Percentiles rank a stretch among this genome's conserved stretches.
Evolutionary conservation across 1,284 basidiomycete species (phyloP).

Genomic region (Tylopilus orsonianus): DNA sequence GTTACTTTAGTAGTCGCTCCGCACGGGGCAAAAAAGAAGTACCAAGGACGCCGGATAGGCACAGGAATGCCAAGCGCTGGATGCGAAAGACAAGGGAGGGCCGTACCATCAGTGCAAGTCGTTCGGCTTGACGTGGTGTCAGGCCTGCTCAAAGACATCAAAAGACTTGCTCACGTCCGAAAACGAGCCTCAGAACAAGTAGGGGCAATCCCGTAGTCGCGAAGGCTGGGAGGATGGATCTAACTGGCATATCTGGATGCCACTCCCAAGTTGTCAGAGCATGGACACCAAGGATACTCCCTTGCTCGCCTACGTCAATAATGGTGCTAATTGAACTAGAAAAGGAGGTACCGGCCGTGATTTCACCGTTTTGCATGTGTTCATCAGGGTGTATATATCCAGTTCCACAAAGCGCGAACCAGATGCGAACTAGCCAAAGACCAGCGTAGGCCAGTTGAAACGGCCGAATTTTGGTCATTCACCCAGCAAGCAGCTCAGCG

Average conservation of each 20-base stretch:
- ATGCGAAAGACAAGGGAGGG: slow-evolving; percentile 32
- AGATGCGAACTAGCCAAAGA: slow-evolving; percentile 33
- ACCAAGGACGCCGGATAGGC: slow-evolving; percentile 38
- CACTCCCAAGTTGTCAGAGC: slow-evolving; percentile 40
- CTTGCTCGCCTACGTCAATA: slow-evolving; percentile 24
- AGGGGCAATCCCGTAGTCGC: slow-evolving; percentile 38
- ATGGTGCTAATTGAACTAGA: neutral
- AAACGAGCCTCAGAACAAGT: slow-evolving; percentile 17
- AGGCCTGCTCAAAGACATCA: slow-evolving; percentile 7
- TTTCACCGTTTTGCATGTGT: slow-evolving; percentile 43
- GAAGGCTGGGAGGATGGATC: slow-evolving; percentile 38
- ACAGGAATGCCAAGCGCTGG: slow-evolving; percentile 35
- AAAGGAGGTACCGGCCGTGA: slow-evolving; percentile 36
- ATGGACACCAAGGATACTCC: slow-evolving; percentile 31
- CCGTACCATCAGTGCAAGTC: neutral
- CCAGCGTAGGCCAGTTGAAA: slow-evolving; percentile 22
- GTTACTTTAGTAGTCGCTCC: slow-evolving; percentile 5
- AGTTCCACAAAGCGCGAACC: slow-evolving; percentile 36
- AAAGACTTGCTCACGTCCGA: slow-evolving; percentile 26
- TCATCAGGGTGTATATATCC: slow-evolving; percentile 46
- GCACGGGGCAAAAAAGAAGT: slow-evolving; percentile 2
- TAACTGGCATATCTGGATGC: slow-evolving; percentile 34
- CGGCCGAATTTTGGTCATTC: slow-evolving; percentile 10
- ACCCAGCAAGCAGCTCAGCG: slow-evolving; percentile 11
- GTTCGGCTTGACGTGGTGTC: slow-evolving; percentile 16